Conservation (phyloP, 495 filamentous ascomycete species). For the Aspergillus taichungensis region DNA sequence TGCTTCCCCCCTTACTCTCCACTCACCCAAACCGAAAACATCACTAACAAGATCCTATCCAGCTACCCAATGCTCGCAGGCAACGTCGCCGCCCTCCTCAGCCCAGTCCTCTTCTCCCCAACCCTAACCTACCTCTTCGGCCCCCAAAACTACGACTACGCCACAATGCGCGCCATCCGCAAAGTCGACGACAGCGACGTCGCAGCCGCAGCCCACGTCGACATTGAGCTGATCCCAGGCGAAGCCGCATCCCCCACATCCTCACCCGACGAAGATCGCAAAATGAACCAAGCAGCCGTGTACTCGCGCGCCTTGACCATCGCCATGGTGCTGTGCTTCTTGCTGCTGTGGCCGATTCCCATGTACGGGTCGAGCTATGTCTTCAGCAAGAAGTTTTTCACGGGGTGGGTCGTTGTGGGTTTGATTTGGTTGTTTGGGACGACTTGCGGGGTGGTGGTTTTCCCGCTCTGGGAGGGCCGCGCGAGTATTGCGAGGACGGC, state of each 20-base stretch:
- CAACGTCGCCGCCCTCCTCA: slow-evolving; percentile 72
- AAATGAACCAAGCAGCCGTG: slow-evolving; percentile 62
- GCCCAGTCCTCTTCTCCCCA: slow-evolving; percentile 70
- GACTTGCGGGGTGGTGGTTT: slow-evolving; percentile 64
- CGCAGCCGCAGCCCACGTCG: slow-evolving; percentile 55
- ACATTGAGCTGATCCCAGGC: slow-evolving; percentile 61
- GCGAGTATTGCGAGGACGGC: slow-evolving; percentile 55
- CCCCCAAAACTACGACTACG: slow-evolving; percentile 81
- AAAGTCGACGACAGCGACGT: slow-evolving; percentile 77
- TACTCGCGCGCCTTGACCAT: slow-evolving; percentile 74
- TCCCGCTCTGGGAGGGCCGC: slow-evolving; percentile 75
- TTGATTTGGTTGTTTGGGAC: slow-evolving; percentile 83
- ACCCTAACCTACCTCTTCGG: slow-evolving; percentile 68
- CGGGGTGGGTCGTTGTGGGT: slow-evolving; percentile 80
- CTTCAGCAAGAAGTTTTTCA: slow-evolving; percentile 87
- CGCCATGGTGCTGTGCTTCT: slow-evolving; percentile 62
- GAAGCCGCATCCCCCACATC: slow-evolving; percentile 25
- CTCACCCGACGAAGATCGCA: slow-evolving; percentile 50
- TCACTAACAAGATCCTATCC: background rate
- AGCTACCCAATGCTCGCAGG: slow-evolving; percentile 83
- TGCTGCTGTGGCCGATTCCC: slow-evolving; percentile 92
- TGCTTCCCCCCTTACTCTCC: slow-evolving; percentile 7
- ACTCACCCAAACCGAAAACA: background rate
- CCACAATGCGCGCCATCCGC: slow-evolving; percentile 75
- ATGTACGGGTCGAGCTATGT: slow-evolving; percentile 84